phyloP scores from a whole-genome alignment of 345 rosid genomes.

The Erucastrum elatum region DNA sequence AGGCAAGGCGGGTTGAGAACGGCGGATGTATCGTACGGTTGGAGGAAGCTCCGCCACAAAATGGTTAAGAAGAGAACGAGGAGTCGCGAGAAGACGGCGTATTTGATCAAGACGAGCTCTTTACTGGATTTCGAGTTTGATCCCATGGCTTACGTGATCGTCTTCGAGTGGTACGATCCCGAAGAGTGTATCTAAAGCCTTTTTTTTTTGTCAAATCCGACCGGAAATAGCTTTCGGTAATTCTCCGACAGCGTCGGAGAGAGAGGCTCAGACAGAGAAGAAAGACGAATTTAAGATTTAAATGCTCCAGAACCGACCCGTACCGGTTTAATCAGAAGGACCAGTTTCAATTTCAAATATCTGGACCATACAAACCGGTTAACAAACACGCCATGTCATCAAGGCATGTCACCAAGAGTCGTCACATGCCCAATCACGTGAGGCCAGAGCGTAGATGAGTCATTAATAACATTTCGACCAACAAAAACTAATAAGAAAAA shows the following conservation, averaged over 20 bases:
- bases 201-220: neutral
- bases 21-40: constrained; percentile 89
- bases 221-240: neutral
- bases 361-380: constrained; percentile 3
- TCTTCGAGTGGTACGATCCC: neutral
- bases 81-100: constrained; percentile 60
- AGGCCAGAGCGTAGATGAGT: neutral
- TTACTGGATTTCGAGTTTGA: constrained; percentile 27
- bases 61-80: constrained; percentile 54
- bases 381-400: constrained; percentile 22
- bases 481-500: too few relatives aligned
- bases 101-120: constrained; percentile 48
- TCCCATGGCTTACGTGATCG: constrained; percentile 17
- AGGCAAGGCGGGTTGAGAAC: constrained; percentile 62
- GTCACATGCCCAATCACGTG: constrained; percentile 32
- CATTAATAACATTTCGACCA: too few relatives aligned
- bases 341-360: neutral
- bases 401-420: constrained; percentile 30
- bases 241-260: neutral
- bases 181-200: neutral
- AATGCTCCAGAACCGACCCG: too few relatives aligned
- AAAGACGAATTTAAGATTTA: neutral
- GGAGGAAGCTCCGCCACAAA: constrained; percentile 63
- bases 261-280: neutral
- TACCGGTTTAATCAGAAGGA: neutral